These are phyloP conservation scores for Penicillium thymicola DNA, from an alignment of 2,329 filamentous ascomycete genomes.

Conservation along the genomic window DNA sequence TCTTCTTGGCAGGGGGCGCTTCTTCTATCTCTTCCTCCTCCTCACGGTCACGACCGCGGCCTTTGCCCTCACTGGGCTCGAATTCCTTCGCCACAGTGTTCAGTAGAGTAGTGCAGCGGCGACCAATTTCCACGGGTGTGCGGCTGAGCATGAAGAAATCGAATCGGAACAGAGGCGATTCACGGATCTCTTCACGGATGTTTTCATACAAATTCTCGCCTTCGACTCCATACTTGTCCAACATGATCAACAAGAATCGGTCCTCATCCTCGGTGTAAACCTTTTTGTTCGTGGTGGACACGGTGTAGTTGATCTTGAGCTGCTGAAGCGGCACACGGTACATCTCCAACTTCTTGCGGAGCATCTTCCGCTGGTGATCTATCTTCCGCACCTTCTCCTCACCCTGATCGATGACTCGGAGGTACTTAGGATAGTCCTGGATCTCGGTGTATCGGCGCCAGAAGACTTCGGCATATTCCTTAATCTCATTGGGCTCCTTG, in stretches of 20 bases:
- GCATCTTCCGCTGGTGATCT: slow-evolving; percentile 86
- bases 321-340: slow-evolving; percentile 98
- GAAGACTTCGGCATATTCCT: slow-evolving; percentile 89
- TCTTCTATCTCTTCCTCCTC: slow-evolving; percentile 82
- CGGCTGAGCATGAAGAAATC: slow-evolving; percentile 99
- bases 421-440: slow-evolving; percentile 80
- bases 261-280: slow-evolving; percentile 99
- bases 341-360: slow-evolving; percentile 91
- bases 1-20: slow-evolving; percentile 87
- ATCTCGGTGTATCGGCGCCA: slow-evolving; percentile 95
- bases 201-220: slow-evolving; percentile 85
- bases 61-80: slow-evolving; percentile 74
- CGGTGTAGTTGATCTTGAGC: slow-evolving; percentile 97
- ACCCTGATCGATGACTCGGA: slow-evolving; percentile 85
- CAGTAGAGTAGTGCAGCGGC: slow-evolving; percentile 88
- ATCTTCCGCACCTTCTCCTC: slow-evolving; percentile 87
- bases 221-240: slow-evolving; percentile 90
- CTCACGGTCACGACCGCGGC: slow-evolving; percentile 58
- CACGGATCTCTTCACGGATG: slow-evolving; percentile 95
- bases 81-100: slow-evolving; percentile 95
- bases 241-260: slow-evolving; percentile 86
- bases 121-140: slow-evolving; percentile 86
- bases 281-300: slow-evolving; percentile 99
- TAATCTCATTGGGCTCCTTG: slow-evolving; percentile 81
- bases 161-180: slow-evolving; percentile 92